These are phyloP conservation scores for Gossypium lobatum DNA, from an alignment of 441 rosid species.

Conservation along the genomic window DNA sequence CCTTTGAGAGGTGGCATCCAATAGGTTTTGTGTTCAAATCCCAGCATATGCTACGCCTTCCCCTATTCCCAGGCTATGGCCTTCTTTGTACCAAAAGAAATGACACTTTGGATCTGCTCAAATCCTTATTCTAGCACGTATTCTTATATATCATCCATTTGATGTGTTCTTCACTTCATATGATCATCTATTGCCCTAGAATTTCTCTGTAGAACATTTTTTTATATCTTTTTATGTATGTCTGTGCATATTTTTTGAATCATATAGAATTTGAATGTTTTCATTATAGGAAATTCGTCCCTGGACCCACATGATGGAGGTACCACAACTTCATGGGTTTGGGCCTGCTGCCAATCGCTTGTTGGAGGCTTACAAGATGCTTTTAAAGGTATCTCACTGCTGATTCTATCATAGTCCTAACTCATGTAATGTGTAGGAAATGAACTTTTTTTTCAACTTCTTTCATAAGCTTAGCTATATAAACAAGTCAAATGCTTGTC, in stretches of 20 bases:
- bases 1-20: not conserved
- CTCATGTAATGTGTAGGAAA: not conserved
- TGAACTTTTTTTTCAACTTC: not conserved
- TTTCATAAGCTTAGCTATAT: not conserved
- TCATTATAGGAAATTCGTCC: conserved; percentile 83
- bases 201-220: not conserved
- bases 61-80: not conserved
- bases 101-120: not conserved
- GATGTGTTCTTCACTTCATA: not conserved
- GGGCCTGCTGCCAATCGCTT: conserved; percentile 98
- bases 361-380: conserved; percentile 97
- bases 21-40: not conserved
- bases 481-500: not conserved
- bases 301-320: conserved; percentile 99
- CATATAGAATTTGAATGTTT: conserved; percentile 5
- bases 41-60: not conserved
- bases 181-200: not conserved
- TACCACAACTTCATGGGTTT: conserved; percentile 98
- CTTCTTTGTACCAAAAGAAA: not conserved
- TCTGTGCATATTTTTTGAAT: not conserved
- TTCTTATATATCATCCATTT: not conserved
- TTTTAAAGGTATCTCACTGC: conserved; percentile 58
- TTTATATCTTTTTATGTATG: not conserved
- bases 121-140: not conserved
- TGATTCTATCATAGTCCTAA: not conserved